Conservation (phyloP, 1,139 yeast genomes). For the Meyerozyma elateridarum region DNA sequence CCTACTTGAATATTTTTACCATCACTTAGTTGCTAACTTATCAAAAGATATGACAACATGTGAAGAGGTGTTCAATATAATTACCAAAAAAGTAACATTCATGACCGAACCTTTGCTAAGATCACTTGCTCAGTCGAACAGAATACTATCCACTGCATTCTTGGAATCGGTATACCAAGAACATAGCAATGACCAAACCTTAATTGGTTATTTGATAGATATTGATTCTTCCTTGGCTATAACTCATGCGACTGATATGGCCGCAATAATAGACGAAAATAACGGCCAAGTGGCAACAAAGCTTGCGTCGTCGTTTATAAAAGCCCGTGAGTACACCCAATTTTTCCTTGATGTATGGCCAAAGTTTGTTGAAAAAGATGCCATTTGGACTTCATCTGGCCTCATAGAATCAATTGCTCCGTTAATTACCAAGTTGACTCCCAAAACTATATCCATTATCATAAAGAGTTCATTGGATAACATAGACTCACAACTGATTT, state of each 20-base stretch:
- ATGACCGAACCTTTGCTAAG: slow-evolving; percentile 37
- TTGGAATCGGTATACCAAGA: slow-evolving; percentile 29
- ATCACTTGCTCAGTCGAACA: slow-evolving; percentile 33
- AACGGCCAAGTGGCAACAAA: slow-evolving; percentile 27
- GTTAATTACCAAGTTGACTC: slow-evolving; percentile 40
- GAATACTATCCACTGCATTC: slow-evolving; percentile 45
- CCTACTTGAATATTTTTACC: slow-evolving; percentile 22
- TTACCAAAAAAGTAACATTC: slow-evolving; percentile 28
- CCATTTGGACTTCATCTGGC: slow-evolving; percentile 22
- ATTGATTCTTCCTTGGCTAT: slow-evolving; percentile 52
- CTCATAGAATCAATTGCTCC: slow-evolving; percentile 36
- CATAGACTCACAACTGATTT: neutral
- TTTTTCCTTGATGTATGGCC: slow-evolving; percentile 49
- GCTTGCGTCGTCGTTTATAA: slow-evolving; percentile 44
- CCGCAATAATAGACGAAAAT: slow-evolving; percentile 10
- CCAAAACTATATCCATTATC: slow-evolving; percentile 11
- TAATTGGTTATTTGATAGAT: slow-evolving; percentile 39
- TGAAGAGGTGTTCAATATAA: slow-evolving; percentile 39
- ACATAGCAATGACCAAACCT: slow-evolving; percentile 20
- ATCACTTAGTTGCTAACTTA: slow-evolving; percentile 21
- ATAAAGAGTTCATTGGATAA: neutral
- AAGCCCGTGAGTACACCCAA: slow-evolving; percentile 53
- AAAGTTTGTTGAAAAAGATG: slow-evolving; percentile 20
- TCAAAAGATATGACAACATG: slow-evolving; percentile 28
- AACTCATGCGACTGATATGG: slow-evolving; percentile 24